phyloP scores from a whole-genome alignment of 2,329 filamentous ascomycete genomes.

The Neonectria neomacrospora region DNA sequence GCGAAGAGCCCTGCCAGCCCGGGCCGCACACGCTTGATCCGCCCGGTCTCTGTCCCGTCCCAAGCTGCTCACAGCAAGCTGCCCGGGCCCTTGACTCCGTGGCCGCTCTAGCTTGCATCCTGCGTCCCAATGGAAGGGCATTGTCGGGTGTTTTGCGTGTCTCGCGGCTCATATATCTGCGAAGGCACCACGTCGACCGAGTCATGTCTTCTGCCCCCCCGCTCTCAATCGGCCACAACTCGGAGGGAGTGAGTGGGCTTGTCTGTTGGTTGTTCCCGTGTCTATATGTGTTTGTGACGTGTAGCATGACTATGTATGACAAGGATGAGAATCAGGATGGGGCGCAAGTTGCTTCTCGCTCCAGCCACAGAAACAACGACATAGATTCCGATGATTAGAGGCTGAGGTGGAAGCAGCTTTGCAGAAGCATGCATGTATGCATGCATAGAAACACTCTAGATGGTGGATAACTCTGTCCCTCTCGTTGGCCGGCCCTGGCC shows the following conservation, averaged over 20 bases:
- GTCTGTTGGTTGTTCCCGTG: background rate
- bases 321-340: background rate
- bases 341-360: background rate
- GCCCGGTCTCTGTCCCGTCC: background rate
- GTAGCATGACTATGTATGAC: background rate
- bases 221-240: constrained; percentile 3
- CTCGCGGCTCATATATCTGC: constrained; percentile 11
- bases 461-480: background rate
- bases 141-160: background rate
- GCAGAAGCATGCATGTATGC: background rate
- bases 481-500: background rate
- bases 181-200: background rate
- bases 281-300: background rate
- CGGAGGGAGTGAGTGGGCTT: background rate
- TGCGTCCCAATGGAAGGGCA: constrained; percentile 1
- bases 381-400: background rate
- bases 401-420: background rate
- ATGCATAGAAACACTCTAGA: constrained; percentile 2
- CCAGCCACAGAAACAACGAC: background rate
- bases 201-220: background rate
- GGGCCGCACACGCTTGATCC: background rate
- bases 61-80: background rate
- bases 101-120: constrained; percentile 1
- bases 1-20: background rate
- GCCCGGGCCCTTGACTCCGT: constrained; percentile 2